Evolutionary conservation across 352 stramenopile genomes (phyloP), one percentile per base, ranked within the genome.

Genomic region (Pythium dissimile): DNA sequence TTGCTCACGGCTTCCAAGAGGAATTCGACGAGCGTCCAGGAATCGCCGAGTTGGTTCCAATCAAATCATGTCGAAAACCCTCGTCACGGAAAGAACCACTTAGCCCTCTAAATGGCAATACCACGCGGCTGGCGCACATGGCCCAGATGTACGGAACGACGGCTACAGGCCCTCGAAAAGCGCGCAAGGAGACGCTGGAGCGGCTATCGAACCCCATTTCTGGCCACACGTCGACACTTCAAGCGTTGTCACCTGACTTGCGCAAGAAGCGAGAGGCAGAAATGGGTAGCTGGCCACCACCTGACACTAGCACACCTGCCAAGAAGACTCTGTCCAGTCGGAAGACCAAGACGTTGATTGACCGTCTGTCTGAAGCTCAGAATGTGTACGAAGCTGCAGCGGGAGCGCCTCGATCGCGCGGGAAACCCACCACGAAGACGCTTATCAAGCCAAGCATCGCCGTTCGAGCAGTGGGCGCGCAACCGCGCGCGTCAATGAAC

Each of bases 121-220:
- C 58, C 1, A 55, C 65, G 8, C 75, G 80, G 1, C 50, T 89
- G 1, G 73, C 73, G 0, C 59, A 87, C 50, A 83, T 92, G 67
- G 78, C 83, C 51, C 71, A 66, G 26, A 78, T 66, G 12, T 92
- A 92, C 49, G 82, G 82, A 15, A 90, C 78, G 1, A 71, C 65
- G 7, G 66, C 62, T 20, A 53, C 51, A 7, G 66, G 67, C n/a
- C 67, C 69, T 15, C 60, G 72, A 38, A 86, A 84, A 39, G 64
- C 76, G 7, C 69, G 75, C 9, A 83, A 81, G 35, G 68, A 80
- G 43, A 92, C 82, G 9, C 67, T 90, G 7, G 50, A 80, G 20
- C 73, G 82, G 1, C 69, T 92, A 1, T 69, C 82, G 12, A 88
- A 92, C 54, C 82, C 82, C 20, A 86, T 92, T 39, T 63, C 70